These are phyloP conservation scores for Rhytidiadelphus loreus DNA, from an alignment of 225 moss, liverwort and hornwort genomes.

Conservation along the genomic window DNA sequence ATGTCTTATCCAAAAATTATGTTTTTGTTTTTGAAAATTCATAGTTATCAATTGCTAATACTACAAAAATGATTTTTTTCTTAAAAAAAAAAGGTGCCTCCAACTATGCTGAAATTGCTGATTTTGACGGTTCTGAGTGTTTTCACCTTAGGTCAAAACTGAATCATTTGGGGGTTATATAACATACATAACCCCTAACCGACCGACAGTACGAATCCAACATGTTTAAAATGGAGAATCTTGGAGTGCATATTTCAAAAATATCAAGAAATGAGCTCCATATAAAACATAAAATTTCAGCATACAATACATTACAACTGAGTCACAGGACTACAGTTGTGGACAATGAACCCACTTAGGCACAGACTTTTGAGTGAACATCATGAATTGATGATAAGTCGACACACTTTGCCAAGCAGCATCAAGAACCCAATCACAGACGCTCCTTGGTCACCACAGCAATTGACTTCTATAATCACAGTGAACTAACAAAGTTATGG, in stretches of 20 bases:
- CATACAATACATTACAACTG: background rate
- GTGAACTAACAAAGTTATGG: background rate
- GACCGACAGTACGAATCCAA: background rate
- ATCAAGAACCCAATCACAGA: constrained; percentile 15
- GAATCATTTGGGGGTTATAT: no score
- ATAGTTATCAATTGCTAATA: background rate
- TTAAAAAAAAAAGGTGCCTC: background rate
- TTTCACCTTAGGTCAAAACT: accelerated
- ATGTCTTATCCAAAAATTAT: background rate
- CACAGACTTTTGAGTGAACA: constrained; percentile 17
- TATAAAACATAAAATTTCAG: background rate
- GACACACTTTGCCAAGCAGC: constrained; percentile 15
- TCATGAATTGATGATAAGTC: constrained; percentile 16
- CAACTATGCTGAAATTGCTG: background rate
- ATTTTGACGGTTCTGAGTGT: background rate
- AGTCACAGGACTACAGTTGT: background rate
- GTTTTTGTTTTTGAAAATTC: no score
- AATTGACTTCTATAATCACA: background rate
- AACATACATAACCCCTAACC: background rate
- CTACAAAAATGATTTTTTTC: background rate
- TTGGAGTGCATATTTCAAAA: background rate
- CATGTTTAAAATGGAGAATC: background rate
- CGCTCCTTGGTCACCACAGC: background rate
- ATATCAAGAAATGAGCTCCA: background rate
- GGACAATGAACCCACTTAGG: background rate